A percentile compares a stretch with the other conserved stretches of the same genome.
Conservation (phyloP, 208 protist genomes). For the Vickermania spadyakhi region DNA sequence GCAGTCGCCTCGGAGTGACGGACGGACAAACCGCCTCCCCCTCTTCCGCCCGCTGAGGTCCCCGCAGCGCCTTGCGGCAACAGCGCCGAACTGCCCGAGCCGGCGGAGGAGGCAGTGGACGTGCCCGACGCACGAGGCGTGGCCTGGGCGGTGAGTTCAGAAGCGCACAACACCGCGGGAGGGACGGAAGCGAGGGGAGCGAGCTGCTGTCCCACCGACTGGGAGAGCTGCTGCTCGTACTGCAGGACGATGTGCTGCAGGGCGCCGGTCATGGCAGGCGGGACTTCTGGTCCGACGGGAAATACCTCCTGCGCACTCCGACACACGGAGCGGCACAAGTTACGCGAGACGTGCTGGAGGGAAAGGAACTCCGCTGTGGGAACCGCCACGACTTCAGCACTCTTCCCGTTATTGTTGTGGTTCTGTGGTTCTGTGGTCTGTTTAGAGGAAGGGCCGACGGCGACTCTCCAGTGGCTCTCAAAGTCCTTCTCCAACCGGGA, state of each 20-base stretch:
- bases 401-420: too few species aligned
- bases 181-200: conserved; percentile 6
- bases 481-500: neutral
- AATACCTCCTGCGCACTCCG: conserved; percentile 24
- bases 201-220: conserved; percentile 9
- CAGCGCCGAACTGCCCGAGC: neutral
- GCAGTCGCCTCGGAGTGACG: too few species aligned
- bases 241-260: conserved; percentile 30
- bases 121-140: neutral
- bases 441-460: too few species aligned
- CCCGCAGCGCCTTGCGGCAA: too few species aligned
- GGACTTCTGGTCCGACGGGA: conserved; percentile 15
- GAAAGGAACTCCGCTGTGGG: conserved; percentile 5
- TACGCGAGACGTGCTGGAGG: conserved; percentile 34
- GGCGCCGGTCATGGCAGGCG: conserved; percentile 15
- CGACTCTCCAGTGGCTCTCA: neutral
- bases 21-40: too few species aligned
- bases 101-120: neutral
- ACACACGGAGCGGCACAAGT: conserved; percentile 31
- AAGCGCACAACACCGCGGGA: neutral
- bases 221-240: conserved; percentile 11
- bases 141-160: neutral
- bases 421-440: too few species aligned
- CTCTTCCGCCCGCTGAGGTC: too few species aligned
- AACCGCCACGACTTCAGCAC: neutral